Percentiles rank a stretch among this genome's conserved stretches.
Conservation (phyloP, 139 green algal species). For the Astrephomene gubernaculifera region DNA sequence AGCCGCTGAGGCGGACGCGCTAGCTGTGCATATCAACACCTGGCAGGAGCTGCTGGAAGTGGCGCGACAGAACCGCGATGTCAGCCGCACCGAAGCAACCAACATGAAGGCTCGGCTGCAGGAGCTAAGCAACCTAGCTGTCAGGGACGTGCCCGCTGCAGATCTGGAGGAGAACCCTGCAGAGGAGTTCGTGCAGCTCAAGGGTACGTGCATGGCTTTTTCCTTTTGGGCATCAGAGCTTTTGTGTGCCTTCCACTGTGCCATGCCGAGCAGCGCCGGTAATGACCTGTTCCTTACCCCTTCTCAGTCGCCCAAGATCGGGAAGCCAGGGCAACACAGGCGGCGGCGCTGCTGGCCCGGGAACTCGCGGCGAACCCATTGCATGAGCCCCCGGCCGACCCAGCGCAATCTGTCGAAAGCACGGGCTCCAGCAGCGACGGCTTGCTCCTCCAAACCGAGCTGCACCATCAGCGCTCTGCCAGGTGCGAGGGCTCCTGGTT, state of each 20-base stretch:
- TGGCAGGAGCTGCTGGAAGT: conserved; percentile 29
- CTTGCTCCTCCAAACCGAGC: neutral
- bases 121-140: neutral
- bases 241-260: neutral
- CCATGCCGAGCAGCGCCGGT: too few species aligned
- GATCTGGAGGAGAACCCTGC: neutral
- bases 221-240: too few species aligned
- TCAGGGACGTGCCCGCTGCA: neutral
- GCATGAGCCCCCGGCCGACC: neutral
- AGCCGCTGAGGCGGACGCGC: conserved; percentile 21
- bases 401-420: neutral
- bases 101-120: neutral
- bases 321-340: neutral
- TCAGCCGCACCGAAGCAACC: neutral
- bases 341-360: neutral
- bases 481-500: neutral
- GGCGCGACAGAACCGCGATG: conserved; percentile 15
- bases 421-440: neutral
- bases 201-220: conserved; percentile 19
- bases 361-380: neutral
- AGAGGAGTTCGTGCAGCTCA: conserved; percentile 11
- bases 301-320: neutral
- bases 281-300: too few species aligned
- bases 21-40: conserved; percentile 19
- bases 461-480: neutral